phyloP scores from a whole-genome alignment of 2,329 filamentous ascomycete genomes.

The Grosmannia clavigera region DNA sequence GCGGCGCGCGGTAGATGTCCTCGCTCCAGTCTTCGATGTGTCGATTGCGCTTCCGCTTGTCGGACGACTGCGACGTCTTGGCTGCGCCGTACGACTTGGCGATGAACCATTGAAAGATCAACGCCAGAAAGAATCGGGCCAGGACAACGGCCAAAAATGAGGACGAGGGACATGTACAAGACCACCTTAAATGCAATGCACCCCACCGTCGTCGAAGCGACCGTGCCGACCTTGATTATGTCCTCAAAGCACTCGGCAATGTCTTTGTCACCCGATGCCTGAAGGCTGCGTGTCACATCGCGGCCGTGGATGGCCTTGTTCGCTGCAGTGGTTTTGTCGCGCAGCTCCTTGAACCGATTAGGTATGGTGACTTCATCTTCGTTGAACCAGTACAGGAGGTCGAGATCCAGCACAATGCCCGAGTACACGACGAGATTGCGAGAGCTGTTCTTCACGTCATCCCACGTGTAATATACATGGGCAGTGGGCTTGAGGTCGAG shows the following conservation, averaged over 20 bases:
- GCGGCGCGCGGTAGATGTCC: constrained; percentile 88
- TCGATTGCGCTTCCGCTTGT: constrained; percentile 72
- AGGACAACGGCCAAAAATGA: constrained; percentile 82
- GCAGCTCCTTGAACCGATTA: constrained; percentile 64
- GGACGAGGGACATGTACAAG: constrained; percentile 79
- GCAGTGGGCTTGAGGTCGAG: constrained; percentile 51
- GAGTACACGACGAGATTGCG: constrained; percentile 93
- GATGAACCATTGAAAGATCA: constrained; percentile 95
- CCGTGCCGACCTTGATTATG: constrained; percentile 88
- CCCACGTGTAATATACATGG: constrained; percentile 94
- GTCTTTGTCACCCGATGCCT: constrained; percentile 64
- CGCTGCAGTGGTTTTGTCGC: constrained; percentile 47
- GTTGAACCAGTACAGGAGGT: constrained; percentile 87
- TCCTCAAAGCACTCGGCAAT: constrained; percentile 80
- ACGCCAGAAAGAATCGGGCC: constrained; percentile 75
- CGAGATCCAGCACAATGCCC: constrained; percentile 80
- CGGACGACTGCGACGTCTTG: constrained; percentile 71
- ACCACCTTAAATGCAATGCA: constrained; percentile 97
- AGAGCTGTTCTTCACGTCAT: constrained; percentile 77
- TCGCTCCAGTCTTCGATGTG: constrained; percentile 98
- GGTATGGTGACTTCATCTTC: constrained; percentile 65
- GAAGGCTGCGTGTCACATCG: constrained; percentile 82
- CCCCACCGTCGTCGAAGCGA: constrained; percentile 91
- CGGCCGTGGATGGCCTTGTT: constrained; percentile 62
- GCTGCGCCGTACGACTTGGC: constrained; percentile 71